Base-by-base conservation (phyloP, 148 eudicot genomes). In the Cornus controversa region DNA sequence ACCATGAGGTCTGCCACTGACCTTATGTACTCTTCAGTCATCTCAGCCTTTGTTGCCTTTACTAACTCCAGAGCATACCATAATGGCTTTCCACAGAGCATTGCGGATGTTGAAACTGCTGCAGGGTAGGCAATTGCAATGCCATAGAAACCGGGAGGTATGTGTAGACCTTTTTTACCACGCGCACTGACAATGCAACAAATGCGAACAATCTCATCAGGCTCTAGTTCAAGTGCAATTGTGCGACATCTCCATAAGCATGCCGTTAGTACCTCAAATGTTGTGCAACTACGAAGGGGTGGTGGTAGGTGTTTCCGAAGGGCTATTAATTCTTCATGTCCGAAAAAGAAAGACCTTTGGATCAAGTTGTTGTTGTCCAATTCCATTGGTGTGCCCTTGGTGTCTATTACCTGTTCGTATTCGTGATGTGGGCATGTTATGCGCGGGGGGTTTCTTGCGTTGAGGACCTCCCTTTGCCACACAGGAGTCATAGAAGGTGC, bases 161-260 rank as follows among this genome's bases (percentile, higher is more conserved):
- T 4, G 2, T 82, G 80, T 2, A 82, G 84, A 53, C 77, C 72
- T 54, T 72, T 37, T 58, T 40, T n/a, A 71, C 78, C 27, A 2
- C 90, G 81, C 10, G 75, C 42, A 28, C 72, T 79, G 25, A 85
- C 69, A 0, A 82, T 54, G 76, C 77, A 77, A 13, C 79, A 71
- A 24, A 85, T 65, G 29, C 84, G 78, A 50, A 87, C 85, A 3
- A 73, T 28, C 74, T 85, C 88, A 42, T 81, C 69, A 2, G 82
- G 86, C 60, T 81, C 82, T 1, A 78, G 78, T 53, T 83, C 76
- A 20, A 87, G 78, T 25, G 88, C 88, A 10, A 83, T 77, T 34
- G 90, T 87, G 20, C 86, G 90, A 7, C 86, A 85, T 20, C 80
- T 73, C 88, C 90, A 88, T 0, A 85, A 67, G n/a, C 85, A 85